Conservation (phyloP, 768 basidiomycete species). For the Suillus subluteus region DNA sequence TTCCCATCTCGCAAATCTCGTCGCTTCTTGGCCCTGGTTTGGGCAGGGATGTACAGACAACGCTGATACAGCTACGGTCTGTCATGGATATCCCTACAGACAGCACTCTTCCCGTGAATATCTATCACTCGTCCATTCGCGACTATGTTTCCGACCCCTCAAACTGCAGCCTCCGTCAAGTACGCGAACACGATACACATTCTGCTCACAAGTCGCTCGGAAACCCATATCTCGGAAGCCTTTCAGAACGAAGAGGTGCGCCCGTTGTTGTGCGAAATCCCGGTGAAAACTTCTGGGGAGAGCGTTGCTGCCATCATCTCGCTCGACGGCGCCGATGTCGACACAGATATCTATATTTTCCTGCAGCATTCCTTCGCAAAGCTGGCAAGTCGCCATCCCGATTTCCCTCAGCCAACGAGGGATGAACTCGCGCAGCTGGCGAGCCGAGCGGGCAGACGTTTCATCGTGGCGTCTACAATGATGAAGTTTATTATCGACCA, state of each 20-base stretch:
- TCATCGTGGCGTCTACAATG: not conserved
- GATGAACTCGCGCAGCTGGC: not conserved
- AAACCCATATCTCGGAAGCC: not conserved
- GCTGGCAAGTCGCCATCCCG: not conserved
- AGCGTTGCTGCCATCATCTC: not conserved
- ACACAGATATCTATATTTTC: not conserved
- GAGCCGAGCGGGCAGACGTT: not conserved
- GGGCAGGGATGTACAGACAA: not conserved
- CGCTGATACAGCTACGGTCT: not conserved
- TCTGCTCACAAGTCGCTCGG: not conserved
- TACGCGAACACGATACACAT: not conserved
- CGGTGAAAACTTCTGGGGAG: not conserved
- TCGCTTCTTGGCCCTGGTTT: not conserved
- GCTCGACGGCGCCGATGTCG: not conserved
- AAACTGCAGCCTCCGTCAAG: not conserved
- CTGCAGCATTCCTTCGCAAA: not conserved
- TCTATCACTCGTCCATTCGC: not conserved
- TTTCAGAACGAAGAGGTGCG: not conserved
- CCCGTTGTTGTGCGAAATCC: not conserved
- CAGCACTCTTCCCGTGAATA: not conserved
- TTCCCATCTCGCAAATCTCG: not conserved
- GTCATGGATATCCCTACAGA: not conserved
- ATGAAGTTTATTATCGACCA: not conserved
- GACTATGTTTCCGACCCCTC: not conserved
- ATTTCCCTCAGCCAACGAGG: not conserved